These are phyloP conservation scores for Lactarius tabidus DNA, from an alignment of 768 basidiomycete genomes.

Conservation along the genomic window DNA sequence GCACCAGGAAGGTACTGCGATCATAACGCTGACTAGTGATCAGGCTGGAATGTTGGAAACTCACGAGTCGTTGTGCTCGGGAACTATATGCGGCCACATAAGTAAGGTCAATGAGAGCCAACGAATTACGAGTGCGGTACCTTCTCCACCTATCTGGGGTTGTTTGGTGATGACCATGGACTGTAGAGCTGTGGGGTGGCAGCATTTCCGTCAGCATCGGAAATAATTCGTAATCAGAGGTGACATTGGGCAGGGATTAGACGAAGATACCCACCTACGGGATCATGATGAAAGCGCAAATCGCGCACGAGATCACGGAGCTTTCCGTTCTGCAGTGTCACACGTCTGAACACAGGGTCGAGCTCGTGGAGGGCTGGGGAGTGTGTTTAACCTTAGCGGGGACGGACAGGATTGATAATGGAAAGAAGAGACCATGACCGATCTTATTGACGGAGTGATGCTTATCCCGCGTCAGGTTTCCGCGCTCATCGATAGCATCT, in stretches of 20 bases:
- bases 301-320: conserved; percentile 69
- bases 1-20: conserved; percentile 67
- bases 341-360: conserved; percentile 73
- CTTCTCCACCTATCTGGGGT: conserved; percentile 87
- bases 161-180: conserved; percentile 98
- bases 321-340: conserved; percentile 75
- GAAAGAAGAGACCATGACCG: conserved; percentile 59
- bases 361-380: conserved; percentile 74
- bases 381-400: conserved; percentile 7
- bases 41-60: conserved; percentile 30
- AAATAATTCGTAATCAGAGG: conserved; percentile 10
- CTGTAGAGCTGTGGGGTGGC: conserved; percentile 60
- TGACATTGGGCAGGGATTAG: background rate
- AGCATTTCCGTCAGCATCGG: conserved; percentile 13
- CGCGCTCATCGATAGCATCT: conserved; percentile 66
- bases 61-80: conserved; percentile 91
- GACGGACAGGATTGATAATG: background rate
- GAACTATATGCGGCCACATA: conserved; percentile 46
- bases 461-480: conserved; percentile 68
- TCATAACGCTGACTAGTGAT: background rate
- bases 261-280: conserved; percentile 53
- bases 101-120: background rate
- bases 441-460: conserved; percentile 91
- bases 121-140: conserved; percentile 37
- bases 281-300: conserved; percentile 79